Percentiles rank a stretch among this genome's conserved stretches.
These are phyloP conservation scores for Diaporthe citriasiana DNA, from an alignment of 2,329 filamentous ascomycete genomes.

Conservation along the genomic window DNA sequence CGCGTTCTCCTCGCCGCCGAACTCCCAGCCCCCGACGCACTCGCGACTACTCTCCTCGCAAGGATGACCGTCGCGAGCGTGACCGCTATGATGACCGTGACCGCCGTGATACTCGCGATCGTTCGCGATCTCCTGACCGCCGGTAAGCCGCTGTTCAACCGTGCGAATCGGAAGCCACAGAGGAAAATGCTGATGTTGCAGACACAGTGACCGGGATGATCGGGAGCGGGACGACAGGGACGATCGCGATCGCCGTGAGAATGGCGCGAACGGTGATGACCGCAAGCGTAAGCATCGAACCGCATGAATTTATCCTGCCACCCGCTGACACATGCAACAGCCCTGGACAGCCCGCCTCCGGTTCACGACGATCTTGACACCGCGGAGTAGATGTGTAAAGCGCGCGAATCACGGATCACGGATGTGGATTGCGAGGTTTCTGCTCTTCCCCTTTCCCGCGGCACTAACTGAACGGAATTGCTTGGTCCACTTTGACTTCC, in stretches of 20 bases:
- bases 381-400: constrained; percentile 73
- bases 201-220: constrained; percentile 64
- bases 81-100: constrained; percentile 85
- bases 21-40: constrained; percentile 82
- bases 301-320: constrained; percentile 52
- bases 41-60: constrained; percentile 87
- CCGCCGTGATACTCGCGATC: constrained; percentile 78
- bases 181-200: constrained; percentile 57
- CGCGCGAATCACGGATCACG: constrained; percentile 9
- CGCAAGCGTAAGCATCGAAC: constrained; percentile 78
- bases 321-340: constrained; percentile 50
- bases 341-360: constrained; percentile 83
- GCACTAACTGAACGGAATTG: constrained; percentile 44
- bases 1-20: constrained; percentile 74
- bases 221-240: constrained; percentile 75
- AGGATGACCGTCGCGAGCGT: constrained; percentile 87
- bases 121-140: constrained; percentile 78
- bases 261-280: constrained; percentile 86
- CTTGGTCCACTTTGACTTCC: constrained; percentile 41
- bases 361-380: constrained; percentile 96
- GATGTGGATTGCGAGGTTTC: constrained; percentile 41
- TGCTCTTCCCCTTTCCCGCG: constrained; percentile 40
- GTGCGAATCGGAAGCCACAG: constrained; percentile 51
- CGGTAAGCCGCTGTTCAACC: constrained; percentile 57
- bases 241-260: constrained; percentile 81